Percentiles rank a stretch among this genome's conserved stretches.
These are phyloP conservation scores for Leccinum subtestaceum DNA, from an alignment of 768 basidiomycete genomes.

Conservation along the genomic window DNA sequence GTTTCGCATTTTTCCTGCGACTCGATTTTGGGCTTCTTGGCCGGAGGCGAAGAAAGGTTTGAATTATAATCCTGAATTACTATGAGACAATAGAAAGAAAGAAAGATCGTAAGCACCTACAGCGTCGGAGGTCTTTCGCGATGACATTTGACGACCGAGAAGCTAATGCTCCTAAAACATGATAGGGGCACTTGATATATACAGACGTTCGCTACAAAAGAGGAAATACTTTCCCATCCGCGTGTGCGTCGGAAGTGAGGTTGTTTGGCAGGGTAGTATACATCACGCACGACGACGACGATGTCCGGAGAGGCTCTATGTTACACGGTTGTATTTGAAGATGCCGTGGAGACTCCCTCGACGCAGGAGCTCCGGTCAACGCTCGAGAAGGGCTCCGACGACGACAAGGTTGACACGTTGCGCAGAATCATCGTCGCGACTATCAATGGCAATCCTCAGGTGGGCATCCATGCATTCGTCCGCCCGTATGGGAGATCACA, in stretches of 20 bases:
- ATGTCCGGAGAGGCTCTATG: conserved; percentile 59
- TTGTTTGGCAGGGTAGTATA: background rate
- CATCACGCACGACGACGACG: conserved; percentile 13
- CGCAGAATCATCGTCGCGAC: conserved; percentile 91
- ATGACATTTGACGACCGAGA: too few relatives aligned
- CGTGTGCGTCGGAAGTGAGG: background rate
- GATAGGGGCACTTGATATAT: too few relatives aligned
- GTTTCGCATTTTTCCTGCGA: background rate
- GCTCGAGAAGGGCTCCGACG: conserved; percentile 94
- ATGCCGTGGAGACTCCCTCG: conserved; percentile 70
- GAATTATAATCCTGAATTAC: background rate
- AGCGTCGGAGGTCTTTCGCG: background rate
- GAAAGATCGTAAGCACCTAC: background rate
- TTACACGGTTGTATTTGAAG: conserved; percentile 78
- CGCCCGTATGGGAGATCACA: background rate
- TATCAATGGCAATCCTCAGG: conserved; percentile 92
- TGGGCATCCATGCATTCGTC: conserved; percentile 33
- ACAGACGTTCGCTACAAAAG: background rate
- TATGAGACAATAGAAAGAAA: background rate
- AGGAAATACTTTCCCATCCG: conserved; percentile 8
- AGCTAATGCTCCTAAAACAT: too few relatives aligned
- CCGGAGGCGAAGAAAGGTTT: too few relatives aligned
- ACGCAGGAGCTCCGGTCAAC: conserved; percentile 76
- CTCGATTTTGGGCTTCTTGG: background rate
- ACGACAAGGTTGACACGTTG: conserved; percentile 95